Percentiles rank a stretch among this genome's conserved stretches.
phyloP scores from a whole-genome alignment of 306 rosid genomes.

The Dryas drummondii region DNA sequence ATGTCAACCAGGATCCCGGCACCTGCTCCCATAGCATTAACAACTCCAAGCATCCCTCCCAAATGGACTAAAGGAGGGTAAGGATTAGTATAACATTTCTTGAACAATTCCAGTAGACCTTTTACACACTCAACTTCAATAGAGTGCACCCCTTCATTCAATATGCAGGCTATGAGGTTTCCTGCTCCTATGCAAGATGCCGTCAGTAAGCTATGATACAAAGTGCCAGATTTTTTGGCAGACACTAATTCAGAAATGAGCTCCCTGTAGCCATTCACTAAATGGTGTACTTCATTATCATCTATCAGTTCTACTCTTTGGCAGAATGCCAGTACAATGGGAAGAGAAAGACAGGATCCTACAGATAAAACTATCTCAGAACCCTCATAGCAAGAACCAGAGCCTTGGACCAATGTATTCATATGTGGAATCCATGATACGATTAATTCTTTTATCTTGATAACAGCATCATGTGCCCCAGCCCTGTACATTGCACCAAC shows the following conservation, averaged over 20 bases:
- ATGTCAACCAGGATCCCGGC: conserved; percentile 57
- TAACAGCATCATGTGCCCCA: conserved; percentile 63
- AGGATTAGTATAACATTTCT: conserved; percentile 72
- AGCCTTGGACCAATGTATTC: conserved; percentile 36
- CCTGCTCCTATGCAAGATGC: conserved; percentile 93
- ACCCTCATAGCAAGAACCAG: conserved; percentile 33
- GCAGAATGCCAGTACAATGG: conserved; percentile 67
- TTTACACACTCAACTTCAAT: conserved; percentile 59
- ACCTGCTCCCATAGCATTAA: conserved; percentile 78
- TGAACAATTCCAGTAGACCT: conserved; percentile 65
- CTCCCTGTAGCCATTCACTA: conserved; percentile 59
- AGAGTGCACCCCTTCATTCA: conserved; percentile 71
- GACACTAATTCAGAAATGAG: conserved; percentile 66
- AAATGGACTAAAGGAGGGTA: conserved; percentile 70
- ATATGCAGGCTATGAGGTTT: conserved; percentile 56
- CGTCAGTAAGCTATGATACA: conserved; percentile 73
- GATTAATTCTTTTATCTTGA: conserved; percentile 65
- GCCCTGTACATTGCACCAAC: conserved; percentile 70
- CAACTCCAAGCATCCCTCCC: conserved; percentile 92
- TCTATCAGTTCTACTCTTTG: conserved; percentile 76
- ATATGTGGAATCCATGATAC: conserved; percentile 76
- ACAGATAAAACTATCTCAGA: conserved; percentile 57
- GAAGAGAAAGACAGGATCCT: conserved; percentile 92
- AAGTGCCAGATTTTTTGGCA: conserved; percentile 51
- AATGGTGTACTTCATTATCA: conserved; percentile 55